Base-by-base conservation (phyloP, 2,329 filamentous ascomycete genomes). In the Onygenales sp. region DNA sequence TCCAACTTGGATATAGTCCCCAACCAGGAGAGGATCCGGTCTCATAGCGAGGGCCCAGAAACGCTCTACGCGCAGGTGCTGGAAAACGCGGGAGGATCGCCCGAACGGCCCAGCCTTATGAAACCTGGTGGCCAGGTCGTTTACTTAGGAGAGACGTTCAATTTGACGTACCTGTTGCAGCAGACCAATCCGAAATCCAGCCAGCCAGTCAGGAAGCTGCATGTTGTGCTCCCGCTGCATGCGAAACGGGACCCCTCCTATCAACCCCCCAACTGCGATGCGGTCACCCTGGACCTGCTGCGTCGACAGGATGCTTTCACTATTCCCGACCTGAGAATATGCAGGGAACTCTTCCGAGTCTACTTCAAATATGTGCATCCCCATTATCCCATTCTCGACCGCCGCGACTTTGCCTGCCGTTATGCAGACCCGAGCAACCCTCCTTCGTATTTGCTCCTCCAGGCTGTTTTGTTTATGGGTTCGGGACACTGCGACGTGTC, bases 21-120 rank as follows among this genome's bases (percentile, higher is more conserved):
- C 17, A 8, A 34, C 21, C 47, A 33, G 6, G 47, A 49, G 7
- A 17, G 47, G 6, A 17, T 42, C 14, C 47, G 17, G 27, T 49
- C 47, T 31, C 17, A 21, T 6, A 33, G 47, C 9, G 47, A 49
- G n/a, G 47, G 47, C n/a, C 47, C 47, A 9, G 47, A 49, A 27
- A 49, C 47, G 9, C 47, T 49, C 21, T 49, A 49, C 36, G 47
- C 47, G n/a, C 47, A 49, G 47, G 47, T 49, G 11, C 36, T 49
- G 4, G 47, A 49, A 17, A 49, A 49, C 40, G 47, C 47, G 3
- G 47, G 47, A 42, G 47, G 39, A 4, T 40, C 47, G 7, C 47
- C 47, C 4, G 47, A 49, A 32, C 39, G 47, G 21, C 47, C 47
- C 17, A 49, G 47, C n/a, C 21, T 49, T 27, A 37, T 49, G 36